Evolutionary conservation across 441 rosid genomes (phyloP).

Genomic region (Pelargonium citronellum): DNA sequence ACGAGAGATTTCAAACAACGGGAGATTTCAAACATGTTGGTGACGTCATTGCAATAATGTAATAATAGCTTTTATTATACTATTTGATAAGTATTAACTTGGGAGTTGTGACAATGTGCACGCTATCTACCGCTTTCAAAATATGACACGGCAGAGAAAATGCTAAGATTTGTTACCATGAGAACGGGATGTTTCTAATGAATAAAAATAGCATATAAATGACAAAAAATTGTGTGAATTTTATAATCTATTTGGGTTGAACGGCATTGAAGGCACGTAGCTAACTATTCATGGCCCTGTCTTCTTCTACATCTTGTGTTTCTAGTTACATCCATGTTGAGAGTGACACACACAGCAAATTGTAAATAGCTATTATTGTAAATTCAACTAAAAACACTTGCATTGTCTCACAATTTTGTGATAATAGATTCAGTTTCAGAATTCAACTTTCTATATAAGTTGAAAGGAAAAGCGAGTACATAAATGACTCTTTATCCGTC

Average conservation of each 20-base stretch:
- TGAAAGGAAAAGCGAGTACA: too few relatives aligned
- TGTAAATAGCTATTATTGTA: neutral
- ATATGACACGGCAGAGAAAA: slow-evolving; percentile 4
- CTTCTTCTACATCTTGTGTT: slow-evolving; percentile 15
- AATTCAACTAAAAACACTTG: neutral
- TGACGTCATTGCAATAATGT: too few relatives aligned
- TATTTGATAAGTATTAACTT: too few relatives aligned
- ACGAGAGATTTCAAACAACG: neutral
- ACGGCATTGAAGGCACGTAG: slow-evolving; percentile 31
- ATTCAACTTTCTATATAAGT: too few relatives aligned
- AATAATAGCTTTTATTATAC: too few relatives aligned
- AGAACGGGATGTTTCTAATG: neutral
- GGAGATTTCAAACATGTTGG: too few relatives aligned
- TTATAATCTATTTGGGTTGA: neutral
- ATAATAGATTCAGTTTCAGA: too few relatives aligned
- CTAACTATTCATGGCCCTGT: slow-evolving; percentile 13
- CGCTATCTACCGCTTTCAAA: neutral
- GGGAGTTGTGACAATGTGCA: neutral
- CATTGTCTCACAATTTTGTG: too few relatives aligned
- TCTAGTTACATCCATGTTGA: neutral
- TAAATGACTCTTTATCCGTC: too few relatives aligned
- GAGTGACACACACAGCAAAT: neutral
- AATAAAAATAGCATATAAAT: neutral
- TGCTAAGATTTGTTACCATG: slow-evolving; percentile 12
- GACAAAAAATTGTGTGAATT: neutral